phyloP scores from a whole-genome alignment of 2,329 filamentous ascomycete species.

The Dactylellina cionopaga region DNA sequence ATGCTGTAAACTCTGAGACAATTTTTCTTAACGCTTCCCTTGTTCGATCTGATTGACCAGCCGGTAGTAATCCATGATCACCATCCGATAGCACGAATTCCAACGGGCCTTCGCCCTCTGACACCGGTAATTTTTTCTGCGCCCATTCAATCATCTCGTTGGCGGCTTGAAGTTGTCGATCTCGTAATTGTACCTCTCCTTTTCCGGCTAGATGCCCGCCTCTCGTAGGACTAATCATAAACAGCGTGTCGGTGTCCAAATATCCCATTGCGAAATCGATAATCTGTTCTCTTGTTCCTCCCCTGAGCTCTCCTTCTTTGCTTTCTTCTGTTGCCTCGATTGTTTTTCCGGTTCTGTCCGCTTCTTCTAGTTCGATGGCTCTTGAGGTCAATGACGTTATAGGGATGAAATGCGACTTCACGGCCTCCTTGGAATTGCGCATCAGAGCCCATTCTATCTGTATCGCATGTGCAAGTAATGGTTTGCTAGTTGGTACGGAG shows the following conservation, averaged over 20 bases:
- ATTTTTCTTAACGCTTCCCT: conserved; percentile 80
- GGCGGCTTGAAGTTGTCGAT: conserved; percentile 76
- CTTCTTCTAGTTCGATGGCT: conserved; percentile 79
- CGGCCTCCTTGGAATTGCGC: conserved; percentile 77
- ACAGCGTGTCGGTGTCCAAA: conserved; percentile 87
- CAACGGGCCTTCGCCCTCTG: conserved; percentile 71
- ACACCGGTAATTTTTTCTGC: conserved; percentile 80
- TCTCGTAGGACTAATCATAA: conserved; percentile 82
- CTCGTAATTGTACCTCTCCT: conserved; percentile 70
- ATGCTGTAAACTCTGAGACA: conserved; percentile 76
- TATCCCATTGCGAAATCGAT: conserved; percentile 79
- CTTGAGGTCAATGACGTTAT: conserved; percentile 85
- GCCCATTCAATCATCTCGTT: conserved; percentile 77
- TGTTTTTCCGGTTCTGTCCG: conserved; percentile 65
- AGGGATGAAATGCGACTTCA: conserved; percentile 87
- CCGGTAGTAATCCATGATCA: conserved; percentile 76
- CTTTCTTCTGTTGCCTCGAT: conserved; percentile 11
- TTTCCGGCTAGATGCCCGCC: conserved; percentile 64
- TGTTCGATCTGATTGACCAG: conserved; percentile 76
- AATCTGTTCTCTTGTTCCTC: conserved; percentile 71
- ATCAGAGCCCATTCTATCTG: conserved; percentile 94
- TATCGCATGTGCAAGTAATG: conserved; percentile 82
- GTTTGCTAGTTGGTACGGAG: conserved; percentile 77
- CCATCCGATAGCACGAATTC: conserved; percentile 77
- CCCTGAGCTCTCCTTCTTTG: conserved; percentile 60